Evolutionary conservation across 129 eudicot genomes (phyloP).

Genomic region (Dittrichia graveolens): DNA sequence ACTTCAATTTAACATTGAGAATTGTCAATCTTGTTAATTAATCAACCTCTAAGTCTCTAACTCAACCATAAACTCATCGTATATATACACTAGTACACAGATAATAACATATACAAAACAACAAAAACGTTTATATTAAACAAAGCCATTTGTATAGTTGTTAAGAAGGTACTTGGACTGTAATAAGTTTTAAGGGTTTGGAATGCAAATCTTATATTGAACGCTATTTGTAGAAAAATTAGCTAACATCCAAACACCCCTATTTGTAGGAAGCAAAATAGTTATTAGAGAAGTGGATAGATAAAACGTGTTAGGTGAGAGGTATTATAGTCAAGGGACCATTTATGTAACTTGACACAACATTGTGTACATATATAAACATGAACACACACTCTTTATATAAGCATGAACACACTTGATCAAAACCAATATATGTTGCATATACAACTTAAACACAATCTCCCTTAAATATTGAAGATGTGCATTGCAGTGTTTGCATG

Average conservation of each 20-base stretch:
- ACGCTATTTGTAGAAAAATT: no score
- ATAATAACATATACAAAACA: no score
- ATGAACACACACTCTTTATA: slow-evolving; percentile 32
- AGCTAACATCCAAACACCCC: neutral
- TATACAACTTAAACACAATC: neutral
- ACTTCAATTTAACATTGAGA: neutral
- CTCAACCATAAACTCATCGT: neutral
- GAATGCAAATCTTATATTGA: no score
- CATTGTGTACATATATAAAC: slow-evolving; percentile 33
- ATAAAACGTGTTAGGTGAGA: slow-evolving; percentile 6
- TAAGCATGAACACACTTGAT: slow-evolving; percentile 29
- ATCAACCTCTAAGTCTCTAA: neutral
- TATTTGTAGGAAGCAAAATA: neutral
- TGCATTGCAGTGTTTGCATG: slow-evolving; percentile 76
- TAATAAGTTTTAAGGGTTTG: no score
- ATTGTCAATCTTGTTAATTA: neutral
- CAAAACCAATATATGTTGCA: slow-evolving; percentile 4
- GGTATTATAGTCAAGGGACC: slow-evolving; percentile 28
- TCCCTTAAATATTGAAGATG: slow-evolving; percentile 34
- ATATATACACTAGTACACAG: no score
- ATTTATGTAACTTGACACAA: slow-evolving; percentile 12
- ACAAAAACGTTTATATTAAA: no score
- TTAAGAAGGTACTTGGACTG: no score
- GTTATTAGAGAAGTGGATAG: neutral
- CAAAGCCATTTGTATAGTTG: no score